Base-by-base conservation (phyloP, 2,329 filamentous ascomycete genomes). In the Aspergillus tanneri region DNA sequence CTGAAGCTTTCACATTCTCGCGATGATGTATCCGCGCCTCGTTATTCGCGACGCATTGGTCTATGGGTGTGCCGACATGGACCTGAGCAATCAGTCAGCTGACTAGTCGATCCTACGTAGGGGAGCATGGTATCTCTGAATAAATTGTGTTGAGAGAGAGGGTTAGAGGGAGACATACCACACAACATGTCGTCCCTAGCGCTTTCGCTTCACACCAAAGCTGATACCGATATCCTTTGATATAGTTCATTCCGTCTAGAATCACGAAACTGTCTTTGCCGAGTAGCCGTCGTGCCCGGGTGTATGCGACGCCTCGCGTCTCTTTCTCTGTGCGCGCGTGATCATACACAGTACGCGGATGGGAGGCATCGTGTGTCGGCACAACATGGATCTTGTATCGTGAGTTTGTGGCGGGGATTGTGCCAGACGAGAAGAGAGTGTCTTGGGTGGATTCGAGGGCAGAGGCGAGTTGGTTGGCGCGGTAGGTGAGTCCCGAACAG, bases 161-260 rank as follows among this genome's bases (percentile, higher is more conserved):
- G 9, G 18, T 1, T 27, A 16, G 18, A 28, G 4, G 11, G 40
- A 35, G 7, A 67, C 76, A 66, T 65, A 85, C 79, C 55, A 85
- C 81, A 59, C 82, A 85, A 62, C 75, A 82, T 2, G 80, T 77
- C 5, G 82, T 85, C 47, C 78, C 77, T 11, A 80, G 69, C 3
- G 82, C 81, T 65, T 85, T 86, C 22, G 82, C 80, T 64, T 86
- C 82, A 61, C 82, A 86, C 73, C 82, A 85, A 35, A 86, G 66
- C 68, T 86, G 83, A 60, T 86, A 86, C 30, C 82, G 74, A 66
- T 81, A 85, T 16, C 82, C 83, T 65, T 86, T 86, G 70, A 86
- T 86, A 65, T 86, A 85, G 63, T 86, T 85, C 70, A 84, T 74
- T 24, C 79, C 79, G 65, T 86, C 82, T 2, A 82, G 77, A 42